These are phyloP conservation scores for Carex myosuroides DNA, from an alignment of 176 grass and related monocot genomes.

Conservation along the genomic window DNA sequence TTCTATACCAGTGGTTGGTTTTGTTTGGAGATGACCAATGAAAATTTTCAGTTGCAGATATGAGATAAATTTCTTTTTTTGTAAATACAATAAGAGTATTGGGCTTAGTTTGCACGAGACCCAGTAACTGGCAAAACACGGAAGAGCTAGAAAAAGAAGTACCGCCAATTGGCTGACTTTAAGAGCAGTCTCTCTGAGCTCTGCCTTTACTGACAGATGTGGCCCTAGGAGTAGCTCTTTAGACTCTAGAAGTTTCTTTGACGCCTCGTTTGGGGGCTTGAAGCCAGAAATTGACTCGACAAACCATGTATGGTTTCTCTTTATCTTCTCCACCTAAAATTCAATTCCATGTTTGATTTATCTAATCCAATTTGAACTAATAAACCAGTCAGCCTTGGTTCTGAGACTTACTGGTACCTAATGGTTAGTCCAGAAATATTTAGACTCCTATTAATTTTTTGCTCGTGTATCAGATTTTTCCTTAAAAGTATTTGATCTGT, in stretches of 20 bases:
- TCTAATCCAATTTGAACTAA: neutral
- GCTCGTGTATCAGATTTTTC: neutral
- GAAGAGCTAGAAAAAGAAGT: constrained; percentile 18
- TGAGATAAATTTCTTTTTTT: neutral
- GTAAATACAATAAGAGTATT: neutral
- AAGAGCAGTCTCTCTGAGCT: constrained; percentile 58
- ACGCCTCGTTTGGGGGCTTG: constrained; percentile 42
- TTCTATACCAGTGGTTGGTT: neutral
- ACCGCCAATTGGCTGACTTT: constrained; percentile 60
- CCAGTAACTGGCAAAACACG: neutral
- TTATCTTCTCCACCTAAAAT: constrained; percentile 55
- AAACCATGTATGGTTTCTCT: constrained; percentile 58
- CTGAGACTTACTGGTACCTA: neutral
- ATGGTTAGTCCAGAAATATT: neutral
- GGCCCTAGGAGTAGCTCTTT: constrained; percentile 36
- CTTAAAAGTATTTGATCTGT: neutral
- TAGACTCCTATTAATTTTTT: neutral
- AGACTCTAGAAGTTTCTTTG: constrained; percentile 49
- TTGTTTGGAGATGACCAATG: neutral
- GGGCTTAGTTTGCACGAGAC: neutral
- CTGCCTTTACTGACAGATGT: constrained; percentile 41
- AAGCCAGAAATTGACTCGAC: constrained; percentile 55
- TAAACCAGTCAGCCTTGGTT: neutral
- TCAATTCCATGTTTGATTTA: neutral
- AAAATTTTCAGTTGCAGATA: neutral